phyloP scores from a whole-genome alignment of 2,329 filamentous ascomycete species.

The Verticillium dahliae region DNA sequence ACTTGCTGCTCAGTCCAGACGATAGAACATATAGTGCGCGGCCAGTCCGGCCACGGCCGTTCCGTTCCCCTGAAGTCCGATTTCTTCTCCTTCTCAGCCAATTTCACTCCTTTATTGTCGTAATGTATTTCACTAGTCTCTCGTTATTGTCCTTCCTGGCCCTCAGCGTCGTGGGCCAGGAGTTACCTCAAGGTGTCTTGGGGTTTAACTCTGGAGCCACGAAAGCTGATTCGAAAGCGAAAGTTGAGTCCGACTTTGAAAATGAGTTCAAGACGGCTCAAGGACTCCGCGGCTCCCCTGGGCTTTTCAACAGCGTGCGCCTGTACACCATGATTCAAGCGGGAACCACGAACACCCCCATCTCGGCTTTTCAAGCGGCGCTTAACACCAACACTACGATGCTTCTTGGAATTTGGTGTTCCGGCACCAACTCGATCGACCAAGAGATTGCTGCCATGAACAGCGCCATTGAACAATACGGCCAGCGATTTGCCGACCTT shows the following conservation, averaged over 20 bases:
- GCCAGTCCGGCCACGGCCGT: too few relatives aligned
- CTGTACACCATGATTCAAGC: constrained; percentile 11
- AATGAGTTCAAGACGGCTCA: constrained; percentile 9
- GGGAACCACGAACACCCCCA: constrained; percentile 36
- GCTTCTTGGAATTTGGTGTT: constrained; percentile 46
- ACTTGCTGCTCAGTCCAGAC: too few relatives aligned
- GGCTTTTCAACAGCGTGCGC: constrained; percentile 6
- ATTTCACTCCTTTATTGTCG: too few relatives aligned
- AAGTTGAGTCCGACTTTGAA: constrained; percentile 8
- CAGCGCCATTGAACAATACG: constrained; percentile 37
- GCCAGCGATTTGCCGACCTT: constrained; percentile 32
- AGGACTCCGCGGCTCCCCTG: background rate
- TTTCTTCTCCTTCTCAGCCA: too few relatives aligned
- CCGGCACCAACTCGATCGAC: constrained; percentile 27
- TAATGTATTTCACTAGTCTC: too few relatives aligned
- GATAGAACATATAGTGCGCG: too few relatives aligned
- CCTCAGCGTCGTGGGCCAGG: too few relatives aligned
- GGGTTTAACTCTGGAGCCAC: constrained; percentile 12
- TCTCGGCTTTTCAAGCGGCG: constrained; percentile 62
- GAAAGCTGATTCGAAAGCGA: constrained; percentile 8
- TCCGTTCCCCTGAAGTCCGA: too few relatives aligned
- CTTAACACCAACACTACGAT: constrained; percentile 40
- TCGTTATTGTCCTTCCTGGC: too few relatives aligned
- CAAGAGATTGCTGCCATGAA: constrained; percentile 45
- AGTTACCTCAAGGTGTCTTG: background rate